Evolutionary conservation across 345 rosid genomes (phyloP).

Genomic region (Salix purpurea): DNA sequence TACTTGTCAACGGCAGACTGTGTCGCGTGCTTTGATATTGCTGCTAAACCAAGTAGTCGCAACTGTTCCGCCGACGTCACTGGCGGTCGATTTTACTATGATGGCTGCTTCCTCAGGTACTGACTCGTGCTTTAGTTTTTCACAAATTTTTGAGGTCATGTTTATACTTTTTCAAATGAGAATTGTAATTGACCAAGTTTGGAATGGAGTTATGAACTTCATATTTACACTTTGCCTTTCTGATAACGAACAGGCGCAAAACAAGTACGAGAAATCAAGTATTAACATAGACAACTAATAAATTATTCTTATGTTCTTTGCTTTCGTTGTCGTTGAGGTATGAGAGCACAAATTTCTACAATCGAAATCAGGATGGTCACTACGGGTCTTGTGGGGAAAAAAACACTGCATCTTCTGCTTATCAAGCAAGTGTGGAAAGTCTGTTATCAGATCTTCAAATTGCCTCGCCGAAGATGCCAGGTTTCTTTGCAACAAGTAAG

Average conservation of each 20-base stretch:
- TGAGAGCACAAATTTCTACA: constrained; percentile 39
- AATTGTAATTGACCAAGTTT: no score
- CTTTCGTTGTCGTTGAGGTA: constrained; percentile 23
- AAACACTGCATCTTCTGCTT: constrained; percentile 1
- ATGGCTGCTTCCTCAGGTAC: constrained; percentile 42
- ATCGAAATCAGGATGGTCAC: constrained; percentile 28
- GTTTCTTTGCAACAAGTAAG: constrained; percentile 23
- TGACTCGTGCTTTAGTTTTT: neutral
- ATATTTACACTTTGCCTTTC: no score
- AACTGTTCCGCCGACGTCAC: constrained; percentile 25
- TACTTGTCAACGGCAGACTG: constrained; percentile 34
- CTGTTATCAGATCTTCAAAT: constrained; percentile 25
- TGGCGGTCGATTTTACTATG: constrained; percentile 38
- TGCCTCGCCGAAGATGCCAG: constrained; percentile 35
- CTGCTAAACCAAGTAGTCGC: constrained; percentile 8
- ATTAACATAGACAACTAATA: no score
- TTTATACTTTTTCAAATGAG: no score
- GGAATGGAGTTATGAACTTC: no score
- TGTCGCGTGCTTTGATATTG: constrained; percentile 27
- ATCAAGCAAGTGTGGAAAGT: constrained; percentile 5
- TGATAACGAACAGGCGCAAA: no score
- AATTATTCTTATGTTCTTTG: neutral
- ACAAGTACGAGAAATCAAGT: no score
- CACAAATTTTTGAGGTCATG: neutral
- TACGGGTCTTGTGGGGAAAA: constrained; percentile 22